These are phyloP conservation scores for Toxoplasma gondii DNA, from an alignment of 169 alveolate species.

Conservation along the genomic window DNA sequence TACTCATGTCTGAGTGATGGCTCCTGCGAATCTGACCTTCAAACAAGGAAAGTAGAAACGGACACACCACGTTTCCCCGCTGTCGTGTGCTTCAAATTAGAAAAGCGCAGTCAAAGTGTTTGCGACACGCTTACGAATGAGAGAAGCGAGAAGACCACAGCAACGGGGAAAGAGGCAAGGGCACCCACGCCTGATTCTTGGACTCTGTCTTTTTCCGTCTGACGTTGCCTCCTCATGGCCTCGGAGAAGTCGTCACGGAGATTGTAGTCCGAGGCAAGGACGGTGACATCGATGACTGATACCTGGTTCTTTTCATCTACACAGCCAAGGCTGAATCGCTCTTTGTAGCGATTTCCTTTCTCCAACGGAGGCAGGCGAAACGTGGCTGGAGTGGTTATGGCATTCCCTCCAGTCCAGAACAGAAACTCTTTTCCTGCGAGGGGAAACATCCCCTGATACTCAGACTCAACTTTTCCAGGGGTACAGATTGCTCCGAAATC, in stretches of 20 bases:
- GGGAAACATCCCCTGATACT: neutral
- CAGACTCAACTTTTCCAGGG: neutral
- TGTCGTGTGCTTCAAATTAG: no score
- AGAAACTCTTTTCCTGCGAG: neutral
- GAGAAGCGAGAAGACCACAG: no score
- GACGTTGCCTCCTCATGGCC: no score
- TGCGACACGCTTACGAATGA: no score
- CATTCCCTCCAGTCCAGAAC: conserved; percentile 15
- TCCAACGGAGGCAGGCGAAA: neutral
- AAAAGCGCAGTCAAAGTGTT: no score
- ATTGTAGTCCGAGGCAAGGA: neutral
- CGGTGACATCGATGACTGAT: neutral
- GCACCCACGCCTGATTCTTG: no score
- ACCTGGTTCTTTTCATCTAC: neutral
- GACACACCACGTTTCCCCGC: no score
- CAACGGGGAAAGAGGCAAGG: no score
- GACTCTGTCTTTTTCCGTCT: no score
- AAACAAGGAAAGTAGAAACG: no score
- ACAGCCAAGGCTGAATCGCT: conserved; percentile 18
- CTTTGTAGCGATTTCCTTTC: neutral
- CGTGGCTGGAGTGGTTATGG: neutral
- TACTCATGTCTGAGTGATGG: no score
- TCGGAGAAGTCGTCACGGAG: neutral
- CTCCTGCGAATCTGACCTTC: no score
- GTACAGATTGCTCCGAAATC: neutral